A percentile compares a stretch with the other conserved stretches of the same genome.
Conservation (phyloP, 495 filamentous ascomycete species). For the Daldinia loculata region DNA sequence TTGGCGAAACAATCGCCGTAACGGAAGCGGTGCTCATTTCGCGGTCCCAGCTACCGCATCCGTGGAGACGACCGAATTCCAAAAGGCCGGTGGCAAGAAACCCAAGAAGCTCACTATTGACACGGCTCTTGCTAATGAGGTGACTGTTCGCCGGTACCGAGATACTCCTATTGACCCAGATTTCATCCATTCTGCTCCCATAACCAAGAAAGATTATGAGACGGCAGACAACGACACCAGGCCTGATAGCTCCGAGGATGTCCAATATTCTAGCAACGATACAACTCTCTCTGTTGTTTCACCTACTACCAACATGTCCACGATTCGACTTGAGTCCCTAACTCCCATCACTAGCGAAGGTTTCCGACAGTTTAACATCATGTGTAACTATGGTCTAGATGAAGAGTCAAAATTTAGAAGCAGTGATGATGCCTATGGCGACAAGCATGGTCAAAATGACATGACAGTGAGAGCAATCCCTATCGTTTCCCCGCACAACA, state of each 20-base stretch:
- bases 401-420: not conserved
- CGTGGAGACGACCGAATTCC: slow-evolving; percentile 12
- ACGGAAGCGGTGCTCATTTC: not conserved
- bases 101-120: slow-evolving; percentile 11
- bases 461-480: slow-evolving; percentile 1
- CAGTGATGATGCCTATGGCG: not conserved
- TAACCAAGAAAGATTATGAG: slow-evolving; percentile 18
- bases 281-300: not conserved
- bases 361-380: not conserved
- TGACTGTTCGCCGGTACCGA: slow-evolving; percentile 10
- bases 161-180: slow-evolving; percentile 25
- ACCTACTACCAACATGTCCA: not conserved
- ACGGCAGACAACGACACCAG: not conserved
- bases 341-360: slow-evolving; percentile 6
- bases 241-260: not conserved
- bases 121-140: not conserved
- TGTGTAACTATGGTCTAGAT: not conserved
- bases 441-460: not conserved
- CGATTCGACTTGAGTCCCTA: not conserved
- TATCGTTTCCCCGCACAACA: not conserved
- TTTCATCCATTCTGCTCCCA: slow-evolving; percentile 32
- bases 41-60: slow-evolving; percentile 10
- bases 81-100: not conserved
- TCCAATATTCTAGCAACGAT: not conserved
- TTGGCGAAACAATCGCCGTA: slow-evolving; percentile 26